phyloP scores from a whole-genome alignment of 2,329 filamentous ascomycete genomes.

The Fusarium sambucinum region DNA sequence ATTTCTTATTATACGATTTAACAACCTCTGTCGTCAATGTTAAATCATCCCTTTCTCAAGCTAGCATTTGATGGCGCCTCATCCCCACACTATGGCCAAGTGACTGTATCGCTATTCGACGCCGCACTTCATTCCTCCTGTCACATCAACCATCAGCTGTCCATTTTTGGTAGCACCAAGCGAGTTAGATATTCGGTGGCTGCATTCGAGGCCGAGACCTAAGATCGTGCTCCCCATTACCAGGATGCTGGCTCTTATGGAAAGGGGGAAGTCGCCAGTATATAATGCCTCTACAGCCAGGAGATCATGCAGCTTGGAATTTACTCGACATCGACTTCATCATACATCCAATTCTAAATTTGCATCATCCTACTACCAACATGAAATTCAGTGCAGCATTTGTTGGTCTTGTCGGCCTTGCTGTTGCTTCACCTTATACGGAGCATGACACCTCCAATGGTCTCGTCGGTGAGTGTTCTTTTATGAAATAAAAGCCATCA shows the following conservation, averaged over 20 bases:
- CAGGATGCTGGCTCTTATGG: neutral
- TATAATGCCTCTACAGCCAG: neutral
- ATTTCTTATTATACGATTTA: neutral
- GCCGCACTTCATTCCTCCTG: neutral
- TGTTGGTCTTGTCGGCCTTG: constrained; percentile 14
- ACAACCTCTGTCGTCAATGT: constrained; percentile 15
- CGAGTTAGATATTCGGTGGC: constrained; percentile 7
- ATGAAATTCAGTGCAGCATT: constrained; percentile 32
- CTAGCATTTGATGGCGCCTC: constrained; percentile 9
- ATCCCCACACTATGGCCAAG: constrained; percentile 7
- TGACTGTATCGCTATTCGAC: constrained; percentile 20
- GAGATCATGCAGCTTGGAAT: neutral
- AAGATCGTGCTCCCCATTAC: neutral
- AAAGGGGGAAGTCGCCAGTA: neutral
- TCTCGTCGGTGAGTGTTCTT: constrained; percentile 16
- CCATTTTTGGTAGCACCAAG: constrained; percentile 16
- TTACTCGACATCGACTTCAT: neutral
- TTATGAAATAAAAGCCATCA: fast-evolving
- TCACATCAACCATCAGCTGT: neutral
- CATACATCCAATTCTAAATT: neutral
- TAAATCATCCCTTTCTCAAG: neutral
- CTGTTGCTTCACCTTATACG: constrained; percentile 25
- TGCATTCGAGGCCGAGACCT: constrained; percentile 2
- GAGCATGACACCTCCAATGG: constrained; percentile 13
- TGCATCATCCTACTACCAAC: neutral